Base-by-base conservation (phyloP, 1,139 yeast species). In the Trichomonascaceae sp. region DNA sequence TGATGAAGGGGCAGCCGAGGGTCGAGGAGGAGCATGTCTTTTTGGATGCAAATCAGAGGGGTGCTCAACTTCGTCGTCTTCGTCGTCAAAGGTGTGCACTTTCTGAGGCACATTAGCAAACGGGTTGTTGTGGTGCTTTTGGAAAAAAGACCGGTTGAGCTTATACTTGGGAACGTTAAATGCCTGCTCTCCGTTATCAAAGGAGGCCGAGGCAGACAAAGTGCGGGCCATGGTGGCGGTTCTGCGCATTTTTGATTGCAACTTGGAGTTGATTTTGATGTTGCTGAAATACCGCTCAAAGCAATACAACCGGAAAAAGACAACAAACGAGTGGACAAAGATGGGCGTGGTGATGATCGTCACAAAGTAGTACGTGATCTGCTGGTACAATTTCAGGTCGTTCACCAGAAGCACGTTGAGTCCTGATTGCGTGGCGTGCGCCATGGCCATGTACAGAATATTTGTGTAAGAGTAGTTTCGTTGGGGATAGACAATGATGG, bases 381-480 rank as follows among this genome's bases (percentile, higher is more conserved):
- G 96, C 55, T 89, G 97, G 58, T 77, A 87, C 31, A 81, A 55
- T 1, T 64, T 57, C 39, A 82, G 46, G 0, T 60, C 54, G 49
- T 81, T 81, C 27, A 77, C 46, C 49, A 84, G 72, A 15, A 80
- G 64, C 0, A 96, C 76, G 50, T 84, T 84, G 38, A 92, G 61
- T 0, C 99, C 99, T 1, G 95, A 94, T 51, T 87, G 96, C 1
- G 98, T 84, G 3, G 78, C 61, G 0, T 89, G 74, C 3, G 93
- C 89, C 4, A 76, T 60, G 0, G 85, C 68, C 37, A 82, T 62
- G 55, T 85, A 84, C 28, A 92, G 59, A 1, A 80, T 73, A 59
- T 92, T 97, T 29, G 82, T 75, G 51, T 87, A 92, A 3, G 53
- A 41, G 26, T 74, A 61, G 48, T 79, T 74, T 5, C 47, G 41